Base-by-base conservation (phyloP, 2,329 filamentous ascomycete species). In the Colletotrichum sp. region DNA sequence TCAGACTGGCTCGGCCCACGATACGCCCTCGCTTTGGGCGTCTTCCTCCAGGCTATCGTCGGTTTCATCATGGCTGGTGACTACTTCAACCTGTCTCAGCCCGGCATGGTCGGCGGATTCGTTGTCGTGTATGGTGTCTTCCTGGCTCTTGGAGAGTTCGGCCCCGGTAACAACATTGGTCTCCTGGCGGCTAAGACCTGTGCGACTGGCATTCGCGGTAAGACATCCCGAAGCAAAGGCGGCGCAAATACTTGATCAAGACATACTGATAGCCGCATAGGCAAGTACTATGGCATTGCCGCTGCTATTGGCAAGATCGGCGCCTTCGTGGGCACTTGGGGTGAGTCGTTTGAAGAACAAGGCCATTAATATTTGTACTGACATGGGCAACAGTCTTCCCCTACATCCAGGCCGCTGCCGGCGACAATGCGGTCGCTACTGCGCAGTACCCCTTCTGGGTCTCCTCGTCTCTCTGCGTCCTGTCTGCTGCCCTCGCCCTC, bases 401-500 rank as follows among this genome's bases (percentile, higher is more conserved):
- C 0, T 91, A 95, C 76, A 93, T 96, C 72, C 88, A 92, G 67
- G 90, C 89, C 0, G 92, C 91, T 1, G 92, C 91, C 10, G 89
- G 89, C 1, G 81, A 88, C 71, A 87, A 89, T 69, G 84, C 85
- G 0, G 85, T 90, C 24, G 89, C 91, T 24, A 88, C 89, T 7
- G 95, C 95, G 1, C 95, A 98, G 82, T 95, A 98, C 79, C 96
- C 96, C 0, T 98, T 98, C 86, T 98, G 93, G 84, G 95, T 98
- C n/a, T 93, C 93, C 3, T 94, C 93, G 52, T 88, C 91, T 28
- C 84, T 98, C 71, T 97, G 95, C 79, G 84, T 98, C n/a, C 87
- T 98, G 65, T 93, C 92, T 3, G 95, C 95, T 0, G 84, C 78
- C 7, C 82, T 87, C 13, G 80, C 88, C 2, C 86, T 94, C 10